Evolutionary conservation across 805 yeast species (phyloP), one percentile per base, ranked within the genome.

Genomic region (Kodamaea kaohsiungensis): DNA sequence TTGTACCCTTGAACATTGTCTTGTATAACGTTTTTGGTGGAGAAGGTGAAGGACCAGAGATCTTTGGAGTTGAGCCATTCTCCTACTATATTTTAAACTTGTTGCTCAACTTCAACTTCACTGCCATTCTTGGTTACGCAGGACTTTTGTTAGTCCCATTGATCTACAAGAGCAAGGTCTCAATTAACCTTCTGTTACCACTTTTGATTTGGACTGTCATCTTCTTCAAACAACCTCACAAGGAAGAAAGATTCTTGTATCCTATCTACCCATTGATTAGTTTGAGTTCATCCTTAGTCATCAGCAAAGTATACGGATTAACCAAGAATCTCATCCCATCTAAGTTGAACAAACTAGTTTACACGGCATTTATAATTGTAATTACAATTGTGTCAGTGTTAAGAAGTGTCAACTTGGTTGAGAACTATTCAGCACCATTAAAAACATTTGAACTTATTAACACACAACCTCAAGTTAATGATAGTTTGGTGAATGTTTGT

Each of bases 171-270:
- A 61, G 52, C 35, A 50, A 51, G 13, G 52, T 64, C n/a, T 61
- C 64, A 27, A 33, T 53, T 33, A 48, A 47, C 39, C 18, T 47
- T 13, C 51, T 59, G 53, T 53, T 73, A 0, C 92, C 95, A 1
- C 61, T 88, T 22, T 49, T 79, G 1, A 39, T 88, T 0, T 93
- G 98, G 98, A 63, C 79, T 13, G 70, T 67, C 0, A 78, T 91
- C 2, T 90, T 93, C 65, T 75, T 78, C 56, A 56, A 72, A 4
- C 97, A 91, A 63, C 95, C 97, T 3, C 98, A 92, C 67, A 92
- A 92, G 67, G 98, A 92, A 66, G 98, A 93, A 68, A 77, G 98
- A 56, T 93, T 93, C 66, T 67, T 93, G 59, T 93, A 91, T 62
- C 96, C 96, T 13, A 78, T 89, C 0, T 93, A 92, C 65, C 87